Evolutionary conservation across 129 eudicot species (phyloP).

Genomic region (Tagetes erecta): DNA sequence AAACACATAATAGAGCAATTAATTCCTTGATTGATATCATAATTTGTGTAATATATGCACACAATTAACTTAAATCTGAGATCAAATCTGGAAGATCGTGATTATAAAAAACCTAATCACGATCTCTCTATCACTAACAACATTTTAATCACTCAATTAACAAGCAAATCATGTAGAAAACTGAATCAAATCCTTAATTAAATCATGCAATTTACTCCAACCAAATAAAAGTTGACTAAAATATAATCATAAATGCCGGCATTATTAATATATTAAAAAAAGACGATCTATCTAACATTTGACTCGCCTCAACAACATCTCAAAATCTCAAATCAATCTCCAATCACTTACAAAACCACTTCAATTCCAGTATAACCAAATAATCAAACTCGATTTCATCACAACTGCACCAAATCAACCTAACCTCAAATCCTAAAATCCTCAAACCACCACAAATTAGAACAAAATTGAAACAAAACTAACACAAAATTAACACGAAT

Average conservation of each 20-base stretch:
- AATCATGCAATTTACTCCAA: conserved; percentile 21
- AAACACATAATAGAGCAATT: conserved; percentile 2
- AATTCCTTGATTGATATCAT: conserved; percentile 22
- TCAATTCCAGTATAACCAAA: conserved; percentile 24
- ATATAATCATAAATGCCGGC: conserved; percentile 25
- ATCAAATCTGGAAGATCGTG: conserved; percentile 25
- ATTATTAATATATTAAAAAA: background rate
- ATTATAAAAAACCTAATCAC: conserved; percentile 18
- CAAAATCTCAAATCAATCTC: conserved; percentile 13
- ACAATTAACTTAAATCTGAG: conserved; percentile 17
- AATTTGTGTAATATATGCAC: background rate
- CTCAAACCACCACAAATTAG: background rate
- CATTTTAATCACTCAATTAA: conserved; percentile 26
- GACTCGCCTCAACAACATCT: background rate
- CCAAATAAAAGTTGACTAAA: conserved; percentile 32
- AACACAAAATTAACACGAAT: background rate
- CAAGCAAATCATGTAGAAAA: conserved; percentile 19
- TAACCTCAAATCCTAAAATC: background rate
- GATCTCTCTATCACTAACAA: conserved; percentile 30
- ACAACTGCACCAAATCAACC: background rate
- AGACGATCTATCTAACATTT: conserved; percentile 22
- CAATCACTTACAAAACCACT: background rate
- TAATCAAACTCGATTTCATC: conserved; percentile 4
- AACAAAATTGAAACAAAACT: background rate
- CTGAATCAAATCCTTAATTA: conserved; percentile 21